A percentile compares a stretch with the other conserved stretches of the same genome.
Evolutionary conservation across 305 asterid genomes (phyloP).

Genomic region (Solanum hybrid): DNA sequence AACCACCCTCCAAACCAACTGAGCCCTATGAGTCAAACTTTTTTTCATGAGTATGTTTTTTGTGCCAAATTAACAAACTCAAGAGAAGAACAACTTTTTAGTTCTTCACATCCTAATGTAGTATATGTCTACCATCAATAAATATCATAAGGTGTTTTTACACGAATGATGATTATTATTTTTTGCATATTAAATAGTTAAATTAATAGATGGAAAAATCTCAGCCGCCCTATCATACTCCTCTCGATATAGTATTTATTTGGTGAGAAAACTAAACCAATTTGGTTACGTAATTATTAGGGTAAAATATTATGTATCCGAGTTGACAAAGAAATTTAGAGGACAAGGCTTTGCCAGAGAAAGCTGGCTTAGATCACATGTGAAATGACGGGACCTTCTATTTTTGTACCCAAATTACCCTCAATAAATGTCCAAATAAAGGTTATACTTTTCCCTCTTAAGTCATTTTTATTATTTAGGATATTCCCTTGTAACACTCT

Average conservation of each 20-base stretch:
- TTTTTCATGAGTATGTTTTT: background rate
- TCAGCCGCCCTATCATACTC: background rate
- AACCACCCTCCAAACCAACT: no score
- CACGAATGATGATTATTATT: background rate
- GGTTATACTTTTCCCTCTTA: background rate
- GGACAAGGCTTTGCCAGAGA: slow-evolving; percentile 9
- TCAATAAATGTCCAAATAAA: background rate
- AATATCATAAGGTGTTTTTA: background rate
- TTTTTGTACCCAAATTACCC: slow-evolving; percentile 10
- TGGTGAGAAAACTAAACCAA: background rate
- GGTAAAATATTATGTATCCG: background rate
- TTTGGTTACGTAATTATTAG: background rate
- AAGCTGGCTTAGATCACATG: slow-evolving; percentile 26
- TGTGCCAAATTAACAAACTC: background rate
- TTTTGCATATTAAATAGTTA: background rate
- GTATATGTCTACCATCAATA: background rate
- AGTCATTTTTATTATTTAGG: background rate
- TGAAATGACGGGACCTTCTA: slow-evolving; percentile 10
- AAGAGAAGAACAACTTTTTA: no score
- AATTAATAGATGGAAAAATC: background rate
- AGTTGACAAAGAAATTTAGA: slow-evolving; percentile 11
- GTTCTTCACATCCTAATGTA: fast-evolving
- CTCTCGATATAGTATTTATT: background rate
- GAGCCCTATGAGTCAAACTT: no score
- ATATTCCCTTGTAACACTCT: background rate